phyloP scores from a whole-genome alignment of 202 grass and related monocot species.

The Brachypodium distachyon region DNA sequence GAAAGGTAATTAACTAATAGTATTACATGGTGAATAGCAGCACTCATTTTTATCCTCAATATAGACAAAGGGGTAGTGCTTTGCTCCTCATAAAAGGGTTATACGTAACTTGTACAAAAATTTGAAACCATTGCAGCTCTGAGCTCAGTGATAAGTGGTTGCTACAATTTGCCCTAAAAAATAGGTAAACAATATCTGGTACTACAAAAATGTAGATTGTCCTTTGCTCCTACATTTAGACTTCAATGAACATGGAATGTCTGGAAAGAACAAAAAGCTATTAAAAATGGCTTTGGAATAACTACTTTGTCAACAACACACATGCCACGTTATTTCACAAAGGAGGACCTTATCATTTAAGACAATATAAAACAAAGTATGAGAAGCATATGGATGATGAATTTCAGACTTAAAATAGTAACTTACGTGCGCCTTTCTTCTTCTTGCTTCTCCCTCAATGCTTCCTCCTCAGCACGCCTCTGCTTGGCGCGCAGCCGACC shows the following conservation, averaged over 20 bases:
- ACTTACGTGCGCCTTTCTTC: constrained; percentile 79
- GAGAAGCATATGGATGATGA: background rate
- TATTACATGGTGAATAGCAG: background rate
- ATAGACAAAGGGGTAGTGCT: background rate
- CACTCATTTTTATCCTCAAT: background rate
- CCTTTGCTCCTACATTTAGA: constrained; percentile 2
- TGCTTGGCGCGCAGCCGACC: constrained; percentile 85
- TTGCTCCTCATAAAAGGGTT: background rate
- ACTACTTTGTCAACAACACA: background rate
- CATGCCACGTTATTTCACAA: background rate
- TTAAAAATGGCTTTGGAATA: background rate
- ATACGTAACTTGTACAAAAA: background rate
- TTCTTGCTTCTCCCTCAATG: constrained; percentile 74
- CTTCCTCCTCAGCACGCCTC: constrained; percentile 81
- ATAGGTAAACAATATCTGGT: background rate
- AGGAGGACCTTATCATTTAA: background rate
- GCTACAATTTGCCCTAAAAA: background rate
- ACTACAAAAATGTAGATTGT: constrained; percentile 15
- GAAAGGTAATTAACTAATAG: background rate
- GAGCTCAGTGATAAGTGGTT: background rate
- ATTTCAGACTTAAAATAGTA: constrained; percentile 8
- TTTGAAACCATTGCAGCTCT: background rate
- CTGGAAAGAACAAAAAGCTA: background rate
- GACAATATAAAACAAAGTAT: constrained; percentile 14
- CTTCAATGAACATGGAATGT: background rate